Percentiles rank a stretch among this genome's conserved stretches.
Evolutionary conservation across 768 basidiomycete genomes (phyloP).

Genomic region (Cystofilobasidium bisporidii): DNA sequence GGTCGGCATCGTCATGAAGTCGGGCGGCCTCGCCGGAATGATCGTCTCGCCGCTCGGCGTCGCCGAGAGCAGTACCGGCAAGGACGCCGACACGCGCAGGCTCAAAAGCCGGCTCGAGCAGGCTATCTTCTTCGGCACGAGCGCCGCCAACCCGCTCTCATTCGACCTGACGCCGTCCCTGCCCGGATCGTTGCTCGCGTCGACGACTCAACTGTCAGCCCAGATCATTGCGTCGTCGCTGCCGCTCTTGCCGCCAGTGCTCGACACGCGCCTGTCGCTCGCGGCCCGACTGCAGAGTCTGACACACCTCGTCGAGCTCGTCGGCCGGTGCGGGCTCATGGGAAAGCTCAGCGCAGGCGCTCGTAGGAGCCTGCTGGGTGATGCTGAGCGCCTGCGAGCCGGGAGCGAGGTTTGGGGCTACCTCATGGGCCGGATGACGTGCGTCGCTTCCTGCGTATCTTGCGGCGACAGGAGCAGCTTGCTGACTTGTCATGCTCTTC

Average conservation of each 20-base stretch:
- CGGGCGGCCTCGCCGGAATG: constrained; percentile 29
- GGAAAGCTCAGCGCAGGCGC: constrained; percentile 49
- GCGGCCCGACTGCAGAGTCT: constrained; percentile 63
- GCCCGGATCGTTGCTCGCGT: not conserved
- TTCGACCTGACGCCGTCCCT: constrained; percentile 35
- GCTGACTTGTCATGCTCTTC: not conserved
- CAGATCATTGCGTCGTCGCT: constrained; percentile 43
- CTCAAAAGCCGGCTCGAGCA: constrained; percentile 42
- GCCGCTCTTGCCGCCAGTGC: constrained; percentile 59
- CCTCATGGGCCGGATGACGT: constrained; percentile 39
- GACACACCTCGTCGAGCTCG: constrained; percentile 76
- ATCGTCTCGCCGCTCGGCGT: constrained; percentile 30
- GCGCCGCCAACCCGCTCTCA: constrained; percentile 38
- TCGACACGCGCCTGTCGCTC: constrained; percentile 71
- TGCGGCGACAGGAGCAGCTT: not conserved
- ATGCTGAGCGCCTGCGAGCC: constrained; percentile 79
- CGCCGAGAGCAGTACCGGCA: constrained; percentile 11
- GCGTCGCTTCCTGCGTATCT: constrained; percentile 14
- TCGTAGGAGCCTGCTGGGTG: constrained; percentile 32
- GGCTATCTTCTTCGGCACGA: constrained; percentile 41
- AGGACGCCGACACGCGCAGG: constrained; percentile 34
- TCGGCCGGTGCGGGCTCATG: constrained; percentile 74
- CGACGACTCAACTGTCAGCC: not conserved
- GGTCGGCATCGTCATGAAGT: constrained; percentile 31
- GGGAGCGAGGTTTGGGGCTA: constrained; percentile 65